phyloP scores from a whole-genome alignment of 106 monocot species.

The Alisma plantagoaquatica region DNA sequence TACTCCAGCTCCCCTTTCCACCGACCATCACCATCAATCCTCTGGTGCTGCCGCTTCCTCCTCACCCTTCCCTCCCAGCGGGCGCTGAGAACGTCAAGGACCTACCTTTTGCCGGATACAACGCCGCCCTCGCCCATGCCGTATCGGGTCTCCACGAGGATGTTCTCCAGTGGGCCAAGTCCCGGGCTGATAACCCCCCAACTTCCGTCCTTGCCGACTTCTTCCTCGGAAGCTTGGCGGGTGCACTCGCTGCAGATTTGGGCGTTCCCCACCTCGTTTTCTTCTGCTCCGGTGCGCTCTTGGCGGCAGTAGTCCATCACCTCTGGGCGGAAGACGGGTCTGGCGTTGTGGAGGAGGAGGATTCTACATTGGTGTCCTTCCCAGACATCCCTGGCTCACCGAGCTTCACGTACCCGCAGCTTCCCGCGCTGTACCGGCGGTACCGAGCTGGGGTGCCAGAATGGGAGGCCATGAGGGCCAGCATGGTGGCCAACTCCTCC shows the following conservation, averaged over 20 bases:
- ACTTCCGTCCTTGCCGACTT: slow-evolving; percentile 7
- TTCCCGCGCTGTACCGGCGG: slow-evolving; percentile 19
- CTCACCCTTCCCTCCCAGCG: slow-evolving; percentile 27
- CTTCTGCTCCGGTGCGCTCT: slow-evolving; percentile 4
- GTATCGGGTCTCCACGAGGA: slow-evolving; percentile 26
- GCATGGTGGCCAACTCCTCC: slow-evolving; percentile 23
- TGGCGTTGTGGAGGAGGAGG: background rate
- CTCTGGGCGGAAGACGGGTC: slow-evolving; percentile 5
- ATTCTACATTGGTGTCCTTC: slow-evolving; percentile 20
- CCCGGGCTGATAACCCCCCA: slow-evolving; percentile 5
- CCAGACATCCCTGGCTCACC: slow-evolving; percentile 18
- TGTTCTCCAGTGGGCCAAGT: slow-evolving; percentile 35
- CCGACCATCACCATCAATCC: slow-evolving; percentile 8
- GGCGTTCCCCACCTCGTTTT: slow-evolving; percentile 4
- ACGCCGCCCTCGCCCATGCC: slow-evolving; percentile 13
- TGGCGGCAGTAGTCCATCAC: background rate
- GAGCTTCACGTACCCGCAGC: slow-evolving; percentile 21
- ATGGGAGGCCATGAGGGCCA: slow-evolving; percentile 19
- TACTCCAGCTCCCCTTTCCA: no score
- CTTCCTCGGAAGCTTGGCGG: slow-evolving; percentile 5
- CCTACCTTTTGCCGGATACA: slow-evolving; percentile 4
- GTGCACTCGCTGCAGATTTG: slow-evolving; percentile 2
- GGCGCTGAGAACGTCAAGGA: slow-evolving; percentile 45
- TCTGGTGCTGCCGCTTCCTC: slow-evolving; percentile 5
- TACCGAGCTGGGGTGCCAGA: slow-evolving; percentile 25